Evolutionary conservation across 164 flowering plant genomes (phyloP), one percentile per base, ranked within the genome.

Genomic region (Vitis cinerea): DNA sequence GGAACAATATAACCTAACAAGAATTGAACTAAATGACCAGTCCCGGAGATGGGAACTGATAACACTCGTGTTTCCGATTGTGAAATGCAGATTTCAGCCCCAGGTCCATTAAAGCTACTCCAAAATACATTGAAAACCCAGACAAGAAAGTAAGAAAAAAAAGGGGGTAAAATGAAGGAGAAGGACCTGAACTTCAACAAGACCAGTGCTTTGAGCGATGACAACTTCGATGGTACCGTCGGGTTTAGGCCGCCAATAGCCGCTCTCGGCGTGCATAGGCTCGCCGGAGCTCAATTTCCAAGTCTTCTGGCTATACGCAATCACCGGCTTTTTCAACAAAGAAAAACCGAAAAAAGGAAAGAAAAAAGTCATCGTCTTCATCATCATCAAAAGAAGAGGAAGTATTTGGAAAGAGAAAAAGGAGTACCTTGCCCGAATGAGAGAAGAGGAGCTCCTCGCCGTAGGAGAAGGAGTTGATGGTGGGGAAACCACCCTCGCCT

Each of bases 231-330:
- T 82, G 50, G 90, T 64, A 1, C 91, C 93, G 66, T 90, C 91
- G 1, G 79, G 82, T 65, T 83, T 88, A 8, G 90, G 93, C 2
- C 96, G 76, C 90, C 88, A 90, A 64, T 78, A 90, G n/a, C 96
- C 96, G 56, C 83, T 84, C 82, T 90, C 96, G 0, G 91, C 80
- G 69, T 88, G 93, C 93, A 90, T 90, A 4, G 93, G 89, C 69
- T 87, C 88, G 16, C 87, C 89, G 14, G 90, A 85, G 50, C 59
- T 68, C 80, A 85, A 69, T 60, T 86, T 88, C 96, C 96, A 90
- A 1, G 91, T 90, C 81, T 83, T 88, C 56, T 85, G 89, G 14
- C 80, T 65, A 65, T 90, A 90, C 2, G 84, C 79, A 48, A 90
- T 82, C 48, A 88, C 90, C 16, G 96, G 91, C 90, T 88, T 7